Base-by-base conservation (phyloP, 495 filamentous ascomycete genomes). In the Aspergillus indologenus region DNA sequence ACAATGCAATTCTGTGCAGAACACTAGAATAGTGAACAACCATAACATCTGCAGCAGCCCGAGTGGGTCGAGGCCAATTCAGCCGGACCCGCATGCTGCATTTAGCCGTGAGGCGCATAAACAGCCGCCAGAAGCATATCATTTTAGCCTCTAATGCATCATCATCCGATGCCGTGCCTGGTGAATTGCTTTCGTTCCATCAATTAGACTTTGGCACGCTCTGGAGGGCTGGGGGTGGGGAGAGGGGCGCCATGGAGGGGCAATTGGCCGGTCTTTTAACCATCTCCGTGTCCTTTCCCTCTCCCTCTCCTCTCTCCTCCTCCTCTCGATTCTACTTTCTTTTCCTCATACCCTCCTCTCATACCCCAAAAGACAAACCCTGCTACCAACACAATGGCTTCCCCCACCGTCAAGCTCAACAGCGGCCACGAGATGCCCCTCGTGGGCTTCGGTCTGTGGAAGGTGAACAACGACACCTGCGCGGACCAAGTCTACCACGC, bases 401-500 rank as follows among this genome's bases (percentile, higher is more conserved):
- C 60, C 18, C 60, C 64, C 21, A 85, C 79, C 56, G 77, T 92
- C 75, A 93, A 90, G 79, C 84, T 95, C 57, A 91, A 80, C 78
- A 87, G 81, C 75, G 89, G 90, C 72, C 76, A 87, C 71, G 81
- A 90, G 61, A 96, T 96, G 91, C 91, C 91, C 68, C 81, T 90
- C 70, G 90, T 96, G 68, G 91, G 91, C 72, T 85, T 85, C 57
- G 82, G 82, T 59, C 81, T 95, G 49, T 96, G 91, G 91, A 96
- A 94, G 79, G 88, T 95, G 64, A 85, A 86, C 75, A 90, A 88
- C 60, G 82, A 84, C 40, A 87, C 85, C 52, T 86, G 83, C 68
- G 85, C 90, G 66, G 87, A 93, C 66, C 85, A 83, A 63, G 86
- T 96, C 63, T 94, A 95, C 79, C 84, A 92, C 58, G 91, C 91